Conservation (phyloP, 2,329 filamentous ascomycete species). For the Venturia pyrina region DNA sequence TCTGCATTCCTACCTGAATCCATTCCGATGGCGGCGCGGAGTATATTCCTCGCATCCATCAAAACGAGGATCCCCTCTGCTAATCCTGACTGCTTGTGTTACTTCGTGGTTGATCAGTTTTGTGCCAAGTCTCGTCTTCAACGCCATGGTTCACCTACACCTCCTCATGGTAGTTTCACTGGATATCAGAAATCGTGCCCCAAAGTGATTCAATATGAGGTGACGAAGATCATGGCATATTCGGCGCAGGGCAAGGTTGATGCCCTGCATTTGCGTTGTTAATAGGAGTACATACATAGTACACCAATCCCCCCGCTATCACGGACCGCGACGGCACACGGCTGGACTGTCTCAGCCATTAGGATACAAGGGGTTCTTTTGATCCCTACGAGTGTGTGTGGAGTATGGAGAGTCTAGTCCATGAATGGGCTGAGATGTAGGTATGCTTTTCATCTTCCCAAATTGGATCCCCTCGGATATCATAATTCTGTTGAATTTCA, state of each 20-base stretch:
- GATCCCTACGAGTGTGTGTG: neutral
- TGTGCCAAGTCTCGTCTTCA: neutral
- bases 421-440: neutral
- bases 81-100: neutral
- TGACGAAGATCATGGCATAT: neutral
- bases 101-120: neutral
- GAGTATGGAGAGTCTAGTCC: neutral
- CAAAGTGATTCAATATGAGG: neutral
- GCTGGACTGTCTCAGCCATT: neutral
- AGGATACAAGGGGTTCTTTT: neutral
- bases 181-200: too few species aligned
- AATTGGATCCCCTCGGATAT: neutral
- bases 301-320: neutral
- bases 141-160: neutral
- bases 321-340: neutral
- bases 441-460: neutral
- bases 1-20: neutral
- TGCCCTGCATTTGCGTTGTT: neutral
- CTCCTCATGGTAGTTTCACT: neutral
- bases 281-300: neutral
- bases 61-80: neutral
- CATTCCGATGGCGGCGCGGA: neutral
- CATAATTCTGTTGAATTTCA: neutral
- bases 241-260: neutral
- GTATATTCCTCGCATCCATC: neutral